These are phyloP conservation scores for Furcasterigmium furcatum DNA, from an alignment of 2,329 filamentous ascomycete species.

Conservation along the genomic window DNA sequence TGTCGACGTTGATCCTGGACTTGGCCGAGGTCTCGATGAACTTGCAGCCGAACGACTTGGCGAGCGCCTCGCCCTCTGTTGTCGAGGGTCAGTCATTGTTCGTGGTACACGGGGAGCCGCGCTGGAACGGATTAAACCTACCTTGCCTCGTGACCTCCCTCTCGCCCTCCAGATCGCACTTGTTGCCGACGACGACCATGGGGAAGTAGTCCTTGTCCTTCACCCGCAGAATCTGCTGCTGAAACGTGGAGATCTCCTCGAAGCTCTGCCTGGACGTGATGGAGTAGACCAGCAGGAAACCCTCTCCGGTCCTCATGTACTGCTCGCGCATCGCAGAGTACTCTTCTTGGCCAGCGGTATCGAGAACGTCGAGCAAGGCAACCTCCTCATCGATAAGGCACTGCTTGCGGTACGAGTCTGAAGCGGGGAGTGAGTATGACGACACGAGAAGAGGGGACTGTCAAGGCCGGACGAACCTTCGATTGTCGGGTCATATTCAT, in stretches of 20 bases:
- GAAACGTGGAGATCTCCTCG: slow-evolving; percentile 97
- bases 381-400: slow-evolving; percentile 98
- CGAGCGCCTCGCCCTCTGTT: slow-evolving; percentile 84
- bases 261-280: slow-evolving; percentile 97
- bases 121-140: slow-evolving; percentile 39
- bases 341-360: slow-evolving; percentile 97
- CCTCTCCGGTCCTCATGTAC: slow-evolving; percentile 99
- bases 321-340: slow-evolving; percentile 99
- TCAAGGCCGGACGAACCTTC: slow-evolving; percentile 64
- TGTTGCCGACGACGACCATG: slow-evolving; percentile 98
- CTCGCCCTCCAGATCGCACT: slow-evolving; percentile 95
- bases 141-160: slow-evolving; percentile 89
- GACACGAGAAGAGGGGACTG: slow-evolving; percentile 8
- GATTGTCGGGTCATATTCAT: slow-evolving; percentile 99
- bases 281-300: slow-evolving; percentile 95
- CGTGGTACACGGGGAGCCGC: background rate
- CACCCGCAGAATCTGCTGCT: slow-evolving; percentile 96
- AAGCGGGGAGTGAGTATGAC: slow-evolving; percentile 6
- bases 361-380: slow-evolving; percentile 93
- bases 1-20: slow-evolving; percentile 96
- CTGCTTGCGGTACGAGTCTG: slow-evolving; percentile 99
- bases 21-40: slow-evolving; percentile 99
- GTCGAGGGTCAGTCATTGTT: slow-evolving; percentile 2
- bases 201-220: slow-evolving; percentile 99
- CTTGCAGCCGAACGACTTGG: slow-evolving; percentile 87